A percentile compares a stretch with the other conserved stretches of the same genome.
These are phyloP conservation scores for Rubia yunnanensis DNA, from an alignment of 257 asterid genomes.

Conservation along the genomic window DNA sequence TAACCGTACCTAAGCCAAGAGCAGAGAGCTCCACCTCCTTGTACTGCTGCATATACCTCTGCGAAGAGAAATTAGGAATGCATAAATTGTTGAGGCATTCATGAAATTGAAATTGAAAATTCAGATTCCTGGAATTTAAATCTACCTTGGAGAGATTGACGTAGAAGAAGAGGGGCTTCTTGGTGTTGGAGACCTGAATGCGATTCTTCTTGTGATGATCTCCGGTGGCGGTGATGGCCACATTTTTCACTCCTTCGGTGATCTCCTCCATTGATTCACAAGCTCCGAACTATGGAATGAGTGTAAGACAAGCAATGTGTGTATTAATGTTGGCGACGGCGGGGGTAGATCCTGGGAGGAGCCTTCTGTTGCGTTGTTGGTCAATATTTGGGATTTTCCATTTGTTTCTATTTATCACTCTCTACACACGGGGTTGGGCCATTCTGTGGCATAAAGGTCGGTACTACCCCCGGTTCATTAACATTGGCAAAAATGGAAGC, in stretches of 20 bases:
- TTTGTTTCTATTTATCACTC: no score
- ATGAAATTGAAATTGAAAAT: neutral
- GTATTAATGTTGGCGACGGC: neutral
- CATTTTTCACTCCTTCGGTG: conserved; percentile 43
- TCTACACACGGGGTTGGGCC: no score
- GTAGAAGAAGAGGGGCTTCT: conserved; percentile 64
- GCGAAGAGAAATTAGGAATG: conserved; percentile 12
- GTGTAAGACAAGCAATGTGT: neutral
- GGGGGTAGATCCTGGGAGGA: neutral
- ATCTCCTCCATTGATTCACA: conserved; percentile 40
- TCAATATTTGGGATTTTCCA: neutral
- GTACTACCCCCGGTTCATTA: no score
- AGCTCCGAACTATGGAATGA: neutral
- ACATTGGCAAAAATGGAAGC: no score
- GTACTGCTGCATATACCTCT: conserved; percentile 76
- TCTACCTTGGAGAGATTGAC: conserved; percentile 69
- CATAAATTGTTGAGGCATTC: neutral
- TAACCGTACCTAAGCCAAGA: conserved; percentile 51
- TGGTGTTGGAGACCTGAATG: conserved; percentile 68
- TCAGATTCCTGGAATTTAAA: neutral
- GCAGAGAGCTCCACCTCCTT: conserved; percentile 65
- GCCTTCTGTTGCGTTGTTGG: neutral
- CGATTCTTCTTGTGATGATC: conserved; percentile 52
- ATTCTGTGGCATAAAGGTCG: no score
- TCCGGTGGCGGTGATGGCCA: conserved; percentile 23